phyloP scores from a whole-genome alignment of 2,329 filamentous ascomycete species.

The Sphaerulina musiva region DNA sequence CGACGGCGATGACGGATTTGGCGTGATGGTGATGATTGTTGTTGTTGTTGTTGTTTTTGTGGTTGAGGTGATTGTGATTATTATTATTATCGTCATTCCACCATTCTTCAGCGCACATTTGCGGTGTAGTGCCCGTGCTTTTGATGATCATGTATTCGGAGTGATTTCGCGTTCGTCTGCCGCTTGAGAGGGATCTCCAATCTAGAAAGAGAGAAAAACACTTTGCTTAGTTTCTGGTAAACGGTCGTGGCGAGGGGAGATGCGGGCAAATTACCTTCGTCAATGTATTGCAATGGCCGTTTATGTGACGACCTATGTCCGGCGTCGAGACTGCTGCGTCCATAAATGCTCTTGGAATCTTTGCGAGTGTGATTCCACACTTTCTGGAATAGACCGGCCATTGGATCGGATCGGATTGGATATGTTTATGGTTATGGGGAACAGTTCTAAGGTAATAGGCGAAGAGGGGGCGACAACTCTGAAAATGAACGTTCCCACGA shows the following conservation, averaged over 20 bases:
- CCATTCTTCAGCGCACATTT: neutral
- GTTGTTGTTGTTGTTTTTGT: no score
- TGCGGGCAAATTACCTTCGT: neutral
- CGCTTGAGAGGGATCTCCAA: neutral
- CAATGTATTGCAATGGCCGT: neutral
- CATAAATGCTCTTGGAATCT: neutral
- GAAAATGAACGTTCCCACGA: no score
- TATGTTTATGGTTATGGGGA: no score
- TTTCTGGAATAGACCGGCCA: constrained; percentile 11
- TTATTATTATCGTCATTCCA: neutral
- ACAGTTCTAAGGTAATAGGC: no score
- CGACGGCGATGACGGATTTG: no score
- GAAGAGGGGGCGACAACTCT: no score
- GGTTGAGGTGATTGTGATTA: neutral
- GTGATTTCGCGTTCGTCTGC: neutral
- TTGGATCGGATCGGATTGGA: no score
- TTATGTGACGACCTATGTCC: constrained; percentile 6
- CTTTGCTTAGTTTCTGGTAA: neutral
- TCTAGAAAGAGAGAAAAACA: neutral
- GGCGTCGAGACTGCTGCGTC: no score
- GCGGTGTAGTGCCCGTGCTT: neutral
- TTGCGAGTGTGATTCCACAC: constrained; percentile 1
- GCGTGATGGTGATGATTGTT: no score
- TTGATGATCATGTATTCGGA: neutral
- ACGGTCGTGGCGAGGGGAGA: neutral